Percentiles rank a stretch among this genome's conserved stretches.
Evolutionary conservation across 1,139 yeast species (phyloP).

Genomic region (Suhomyces bribrorum): DNA sequence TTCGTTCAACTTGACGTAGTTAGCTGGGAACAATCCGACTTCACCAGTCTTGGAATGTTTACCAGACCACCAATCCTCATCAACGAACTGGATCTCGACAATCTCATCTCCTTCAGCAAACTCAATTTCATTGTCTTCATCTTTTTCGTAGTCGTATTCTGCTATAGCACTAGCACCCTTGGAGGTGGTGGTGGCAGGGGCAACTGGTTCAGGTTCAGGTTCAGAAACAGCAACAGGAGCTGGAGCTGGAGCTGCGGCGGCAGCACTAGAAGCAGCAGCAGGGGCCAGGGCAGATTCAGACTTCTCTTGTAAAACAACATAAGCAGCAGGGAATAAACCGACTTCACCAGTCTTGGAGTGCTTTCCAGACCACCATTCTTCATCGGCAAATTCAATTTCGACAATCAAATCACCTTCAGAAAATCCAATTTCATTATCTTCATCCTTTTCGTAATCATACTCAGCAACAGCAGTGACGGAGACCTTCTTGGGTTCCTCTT

Average conservation of each 20-base stretch:
- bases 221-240: conserved; percentile 20
- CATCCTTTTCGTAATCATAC: conserved; percentile 70
- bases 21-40: conserved; percentile 86
- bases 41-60: conserved; percentile 63
- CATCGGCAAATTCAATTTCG: conserved; percentile 70
- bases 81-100: conserved; percentile 80
- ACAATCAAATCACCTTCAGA: conserved; percentile 64
- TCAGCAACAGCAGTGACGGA: conserved; percentile 57
- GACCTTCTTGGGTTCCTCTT: conserved; percentile 11
- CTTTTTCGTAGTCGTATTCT: conserved; percentile 83
- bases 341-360: conserved; percentile 57
- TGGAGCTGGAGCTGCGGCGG: conserved; percentile 16
- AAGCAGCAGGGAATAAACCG: conserved; percentile 76
- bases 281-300: conserved; percentile 16
- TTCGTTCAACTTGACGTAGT: conserved; percentile 60
- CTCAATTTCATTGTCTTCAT: conserved; percentile 85
- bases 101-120: conserved; percentile 77
- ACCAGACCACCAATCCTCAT: conserved; percentile 98
- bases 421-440: conserved; percentile 70
- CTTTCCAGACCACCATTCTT: conserved; percentile 83
- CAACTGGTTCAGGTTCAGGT: conserved; percentile 12
- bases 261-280: conserved; percentile 23
- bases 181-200: conserved; percentile 21
- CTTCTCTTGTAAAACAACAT: conserved; percentile 50
- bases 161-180: conserved; percentile 65